Evolutionary conservation across 306 rosid species (phyloP).

Genomic region (Fragaria vesca): DNA sequence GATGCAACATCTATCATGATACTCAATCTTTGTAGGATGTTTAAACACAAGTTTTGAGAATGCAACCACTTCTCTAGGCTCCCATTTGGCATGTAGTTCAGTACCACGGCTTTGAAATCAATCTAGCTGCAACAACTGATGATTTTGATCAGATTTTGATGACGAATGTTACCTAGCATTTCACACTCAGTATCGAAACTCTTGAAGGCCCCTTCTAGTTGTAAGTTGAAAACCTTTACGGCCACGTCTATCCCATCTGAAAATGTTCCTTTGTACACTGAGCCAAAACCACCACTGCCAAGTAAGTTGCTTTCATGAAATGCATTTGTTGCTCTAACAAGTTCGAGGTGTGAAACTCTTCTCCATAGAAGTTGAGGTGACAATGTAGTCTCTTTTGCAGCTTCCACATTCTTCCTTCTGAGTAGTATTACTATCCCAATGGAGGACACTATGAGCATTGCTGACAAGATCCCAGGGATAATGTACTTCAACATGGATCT

Average conservation of each 20-base stretch:
- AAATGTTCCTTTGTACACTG: constrained; percentile 1
- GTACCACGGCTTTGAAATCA: too few species aligned
- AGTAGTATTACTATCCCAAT: not conserved
- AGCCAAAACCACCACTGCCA: constrained; percentile 4
- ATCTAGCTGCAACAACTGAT: too few species aligned
- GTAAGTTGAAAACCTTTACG: constrained; percentile 25
- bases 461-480: not conserved
- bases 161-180: constrained; percentile 9
- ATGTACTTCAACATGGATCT: not conserved
- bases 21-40: too few species aligned
- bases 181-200: constrained; percentile 13
- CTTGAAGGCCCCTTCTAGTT: not conserved
- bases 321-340: constrained; percentile 17
- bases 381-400: not conserved
- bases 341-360: constrained; percentile 26
- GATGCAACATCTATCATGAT: too few species aligned
- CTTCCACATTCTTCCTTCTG: not conserved
- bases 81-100: too few species aligned
- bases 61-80: too few species aligned
- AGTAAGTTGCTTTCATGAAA: not conserved
- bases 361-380: not conserved
- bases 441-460: not conserved
- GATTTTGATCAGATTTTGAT: constrained; percentile 21
- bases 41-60: too few species aligned
- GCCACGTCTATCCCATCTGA: constrained; percentile 19